These are phyloP conservation scores for Parachlorella kessleri DNA, from an alignment of 139 green algal species.

Conservation along the genomic window DNA sequence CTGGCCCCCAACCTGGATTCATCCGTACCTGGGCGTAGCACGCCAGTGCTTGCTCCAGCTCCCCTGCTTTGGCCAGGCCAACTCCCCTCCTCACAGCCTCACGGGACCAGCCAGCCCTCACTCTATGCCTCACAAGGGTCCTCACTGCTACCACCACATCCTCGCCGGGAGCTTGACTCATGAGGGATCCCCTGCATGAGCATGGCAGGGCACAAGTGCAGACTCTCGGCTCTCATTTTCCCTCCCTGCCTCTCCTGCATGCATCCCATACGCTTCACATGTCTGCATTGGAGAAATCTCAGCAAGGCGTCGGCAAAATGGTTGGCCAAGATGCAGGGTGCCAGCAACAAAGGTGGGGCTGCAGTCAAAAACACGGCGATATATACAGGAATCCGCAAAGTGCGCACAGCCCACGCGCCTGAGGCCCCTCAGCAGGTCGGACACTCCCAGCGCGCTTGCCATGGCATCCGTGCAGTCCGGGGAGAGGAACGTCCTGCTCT, in stretches of 20 bases:
- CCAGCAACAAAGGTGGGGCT: no score
- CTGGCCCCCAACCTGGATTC: no score
- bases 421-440: conserved; percentile 9
- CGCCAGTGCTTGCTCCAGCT: conserved; percentile 4
- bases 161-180: neutral
- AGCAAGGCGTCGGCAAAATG: no score
- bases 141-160: neutral
- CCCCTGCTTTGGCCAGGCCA: conserved; percentile 3
- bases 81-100: conserved; percentile 31
- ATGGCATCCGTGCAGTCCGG: conserved; percentile 17
- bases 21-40: conserved; percentile 20
- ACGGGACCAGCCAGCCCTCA: conserved; percentile 19
- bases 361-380: no score
- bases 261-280: no score
- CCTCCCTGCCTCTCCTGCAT: no score
- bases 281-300: no score
- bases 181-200: conserved; percentile 2
- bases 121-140: neutral
- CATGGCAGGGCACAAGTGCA: no score
- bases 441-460: conserved; percentile 9
- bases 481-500: conserved; percentile 25
- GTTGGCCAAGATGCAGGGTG: no score
- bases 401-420: neutral
- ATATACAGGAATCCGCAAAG: no score
- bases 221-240: neutral